phyloP scores from a whole-genome alignment of 2,329 filamentous ascomycete genomes.

The Colletotrichum limetticola region DNA sequence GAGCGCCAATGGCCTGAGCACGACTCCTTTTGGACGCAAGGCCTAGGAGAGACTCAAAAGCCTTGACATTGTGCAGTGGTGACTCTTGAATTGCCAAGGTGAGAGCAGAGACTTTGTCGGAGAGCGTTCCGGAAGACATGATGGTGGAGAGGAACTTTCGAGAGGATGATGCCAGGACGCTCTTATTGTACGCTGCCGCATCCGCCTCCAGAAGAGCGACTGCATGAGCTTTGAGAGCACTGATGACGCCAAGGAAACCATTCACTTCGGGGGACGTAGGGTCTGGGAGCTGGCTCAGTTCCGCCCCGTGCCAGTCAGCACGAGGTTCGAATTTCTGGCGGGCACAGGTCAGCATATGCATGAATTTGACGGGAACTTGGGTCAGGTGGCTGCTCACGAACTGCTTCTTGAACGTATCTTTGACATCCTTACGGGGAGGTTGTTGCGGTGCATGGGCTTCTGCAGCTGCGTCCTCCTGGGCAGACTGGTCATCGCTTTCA shows the following conservation, averaged over 20 bases:
- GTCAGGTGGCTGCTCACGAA: constrained; percentile 33
- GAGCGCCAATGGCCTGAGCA: constrained; percentile 90
- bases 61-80: constrained; percentile 89
- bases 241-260: constrained; percentile 55
- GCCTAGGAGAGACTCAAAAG: constrained; percentile 83
- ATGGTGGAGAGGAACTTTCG: constrained; percentile 98
- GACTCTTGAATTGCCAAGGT: constrained; percentile 97
- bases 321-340: constrained; percentile 65
- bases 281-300: constrained; percentile 54
- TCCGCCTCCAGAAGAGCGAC: constrained; percentile 81
- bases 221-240: constrained; percentile 74
- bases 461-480: constrained; percentile 40
- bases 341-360: constrained; percentile 8
- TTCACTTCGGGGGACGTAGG: constrained; percentile 57
- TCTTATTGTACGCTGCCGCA: constrained; percentile 77
- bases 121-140: constrained; percentile 95
- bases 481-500: constrained; percentile 47
- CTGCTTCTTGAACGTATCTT: constrained; percentile 55
- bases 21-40: constrained; percentile 94
- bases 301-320: constrained; percentile 66
- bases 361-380: not conserved
- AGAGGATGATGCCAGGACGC: constrained; percentile 83
- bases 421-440: constrained; percentile 6
- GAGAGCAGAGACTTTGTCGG: constrained; percentile 95
- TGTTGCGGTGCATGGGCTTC: constrained; percentile 12